Percentiles rank a stretch among this genome's conserved stretches.
Conservation (phyloP, 1,284 basidiomycete species). For the Marasmius tenuissimus region DNA sequence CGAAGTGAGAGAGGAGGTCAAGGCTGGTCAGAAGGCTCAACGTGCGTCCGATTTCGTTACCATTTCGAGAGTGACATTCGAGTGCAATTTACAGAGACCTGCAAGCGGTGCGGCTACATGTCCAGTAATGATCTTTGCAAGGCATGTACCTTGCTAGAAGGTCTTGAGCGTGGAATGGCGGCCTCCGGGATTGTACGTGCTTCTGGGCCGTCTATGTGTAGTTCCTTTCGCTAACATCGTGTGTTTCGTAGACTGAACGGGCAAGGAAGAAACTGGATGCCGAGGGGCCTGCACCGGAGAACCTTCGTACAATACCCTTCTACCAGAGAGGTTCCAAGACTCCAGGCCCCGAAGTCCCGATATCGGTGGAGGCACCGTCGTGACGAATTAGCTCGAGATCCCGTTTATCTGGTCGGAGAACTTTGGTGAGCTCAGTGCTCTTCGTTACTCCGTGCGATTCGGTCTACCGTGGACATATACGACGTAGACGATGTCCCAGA, state of each 20-base stretch:
- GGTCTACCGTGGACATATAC: too few species aligned
- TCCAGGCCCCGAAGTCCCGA: not conserved
- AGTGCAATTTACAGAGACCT: constrained; percentile 63
- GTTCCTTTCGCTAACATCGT: not conserved
- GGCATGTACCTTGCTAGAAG: constrained; percentile 88
- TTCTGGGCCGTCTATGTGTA: not conserved
- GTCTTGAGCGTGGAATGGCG: constrained; percentile 84
- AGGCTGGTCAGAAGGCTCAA: constrained; percentile 73
- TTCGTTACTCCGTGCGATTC: too few species aligned
- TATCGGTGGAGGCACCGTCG: not conserved
- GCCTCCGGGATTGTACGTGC: constrained; percentile 64
- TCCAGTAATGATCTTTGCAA: constrained; percentile 92
- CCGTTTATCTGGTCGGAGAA: not conserved
- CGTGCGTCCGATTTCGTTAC: constrained; percentile 48
- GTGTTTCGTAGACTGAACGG: constrained; percentile 54
- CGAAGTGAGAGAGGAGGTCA: constrained; percentile 77
- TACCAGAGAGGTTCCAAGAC: constrained; percentile 22
- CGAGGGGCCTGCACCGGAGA: constrained; percentile 55
- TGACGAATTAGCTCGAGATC: not conserved
- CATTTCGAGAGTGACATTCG: not conserved
- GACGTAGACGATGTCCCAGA: too few species aligned
- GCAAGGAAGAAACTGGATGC: constrained; percentile 62
- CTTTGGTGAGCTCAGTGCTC: not conserved
- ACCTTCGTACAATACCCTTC: constrained; percentile 67
- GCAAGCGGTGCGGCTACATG: constrained; percentile 89